Evolutionary conservation across 768 basidiomycete genomes (phyloP), one percentile per base, ranked within the genome.

Genomic region (Mycena floridula): DNA sequence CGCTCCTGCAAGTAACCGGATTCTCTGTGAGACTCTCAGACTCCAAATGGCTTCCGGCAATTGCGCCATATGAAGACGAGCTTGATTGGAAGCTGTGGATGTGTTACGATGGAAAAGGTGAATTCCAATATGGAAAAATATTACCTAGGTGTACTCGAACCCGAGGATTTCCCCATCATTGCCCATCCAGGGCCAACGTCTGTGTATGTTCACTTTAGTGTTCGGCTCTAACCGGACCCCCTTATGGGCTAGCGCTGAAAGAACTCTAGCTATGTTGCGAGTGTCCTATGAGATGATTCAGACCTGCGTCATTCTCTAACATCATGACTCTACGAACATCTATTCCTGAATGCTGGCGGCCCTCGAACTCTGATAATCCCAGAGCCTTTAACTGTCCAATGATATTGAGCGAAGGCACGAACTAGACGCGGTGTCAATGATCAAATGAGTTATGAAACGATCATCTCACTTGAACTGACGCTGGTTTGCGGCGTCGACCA

Each of bases 161-260:
- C 23, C 81, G 52, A 85, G 63, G 46, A 89, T 66, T 61, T 79
- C 70, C 8, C 88, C 88, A 28, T 68, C 64, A 55, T 73, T 79
- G 55, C 88, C 89, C 90, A 93, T 92, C 90, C 90, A 92, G 12
- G 65, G 65, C 89, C 87, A 93, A 43, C 83, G 74, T 40, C 77
- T 71, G 49, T 74, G 70, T 28, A 79, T 76, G 55, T 77, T 69
- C 53, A 90, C 77, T n/a, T 67, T 50, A 7, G 79, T 80, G 56
- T 94, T 96, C 18, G 90, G 79, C 49, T 78, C 71, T 49, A 97
- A 68, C 46, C 72, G 66, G 25, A 85, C 67, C 23, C 82, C 82
- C 43, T 78, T 75, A 44, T 76, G 64, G 11, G 83, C 83, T n/a
- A 97, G 77, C 55, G 90, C 86, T 40, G 77, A 65, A 30, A 95